phyloP scores from a whole-genome alignment of 2,329 filamentous ascomycete genomes.

The Beauveria asiatica region DNA sequence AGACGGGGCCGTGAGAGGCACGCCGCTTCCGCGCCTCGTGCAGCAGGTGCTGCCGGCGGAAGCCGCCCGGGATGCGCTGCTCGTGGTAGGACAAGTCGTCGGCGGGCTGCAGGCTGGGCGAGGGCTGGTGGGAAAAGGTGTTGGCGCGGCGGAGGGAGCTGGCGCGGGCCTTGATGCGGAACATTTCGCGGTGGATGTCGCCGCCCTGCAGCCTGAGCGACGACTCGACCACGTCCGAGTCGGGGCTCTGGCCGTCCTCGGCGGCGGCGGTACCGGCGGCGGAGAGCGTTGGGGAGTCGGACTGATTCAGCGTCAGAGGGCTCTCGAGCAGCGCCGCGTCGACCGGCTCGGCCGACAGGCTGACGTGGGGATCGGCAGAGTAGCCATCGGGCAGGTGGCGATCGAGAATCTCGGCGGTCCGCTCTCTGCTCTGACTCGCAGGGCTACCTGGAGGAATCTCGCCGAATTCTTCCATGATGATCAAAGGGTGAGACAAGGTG shows the following conservation, averaged over 20 bases:
- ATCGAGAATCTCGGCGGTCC: conserved; percentile 29
- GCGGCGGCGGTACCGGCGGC: conserved; percentile 8
- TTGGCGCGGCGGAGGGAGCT: conserved; percentile 47
- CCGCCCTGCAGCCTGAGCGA: conserved; percentile 66
- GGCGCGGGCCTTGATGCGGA: conserved; percentile 57
- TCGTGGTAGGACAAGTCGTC: conserved; percentile 27
- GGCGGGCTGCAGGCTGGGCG: conserved; percentile 21
- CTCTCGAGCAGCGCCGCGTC: conserved; percentile 10
- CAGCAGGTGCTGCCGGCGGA: conserved; percentile 36
- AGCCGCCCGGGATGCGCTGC: conserved; percentile 37
- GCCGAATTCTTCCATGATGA: conserved; percentile 21
- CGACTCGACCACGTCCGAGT: conserved; percentile 38
- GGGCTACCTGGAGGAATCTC: conserved; percentile 18
- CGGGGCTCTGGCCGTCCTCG: conserved; percentile 25
- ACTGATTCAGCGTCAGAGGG: conserved; percentile 8
- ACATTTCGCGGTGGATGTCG: conserved; percentile 71
- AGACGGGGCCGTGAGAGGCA: conserved; percentile 29
- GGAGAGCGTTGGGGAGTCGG: conserved; percentile 12
- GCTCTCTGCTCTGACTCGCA: conserved; percentile 21
- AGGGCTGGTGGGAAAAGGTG: conserved; percentile 54
- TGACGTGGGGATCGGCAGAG: conserved; percentile 31
- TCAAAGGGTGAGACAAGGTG: neutral
- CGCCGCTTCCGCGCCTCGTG: conserved; percentile 31
- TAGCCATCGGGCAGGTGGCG: conserved; percentile 31
- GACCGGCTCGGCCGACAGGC: conserved; percentile 18